These are phyloP conservation scores for Heteromeles arbutifolia DNA, from an alignment of 306 rosid species.

Conservation along the genomic window DNA sequence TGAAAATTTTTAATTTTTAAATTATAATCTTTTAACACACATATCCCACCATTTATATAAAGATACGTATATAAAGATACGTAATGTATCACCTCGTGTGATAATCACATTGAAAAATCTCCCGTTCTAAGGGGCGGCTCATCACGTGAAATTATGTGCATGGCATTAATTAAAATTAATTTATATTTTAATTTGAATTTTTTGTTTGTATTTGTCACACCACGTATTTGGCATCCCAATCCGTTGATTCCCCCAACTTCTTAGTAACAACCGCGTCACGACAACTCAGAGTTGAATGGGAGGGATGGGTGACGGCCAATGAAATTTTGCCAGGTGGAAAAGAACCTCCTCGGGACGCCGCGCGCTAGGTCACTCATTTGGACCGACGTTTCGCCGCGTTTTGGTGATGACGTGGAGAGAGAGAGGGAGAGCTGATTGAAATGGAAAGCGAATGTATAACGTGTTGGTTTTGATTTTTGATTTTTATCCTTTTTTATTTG, in stretches of 20 bases:
- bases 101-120: too few relatives aligned
- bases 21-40: too few relatives aligned
- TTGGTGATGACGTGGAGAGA: slow-evolving; percentile 2
- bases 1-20: too few relatives aligned
- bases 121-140: neutral
- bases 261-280: neutral
- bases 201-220: neutral
- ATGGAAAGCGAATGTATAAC: neutral
- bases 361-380: neutral
- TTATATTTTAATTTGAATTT: neutral
- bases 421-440: too few relatives aligned
- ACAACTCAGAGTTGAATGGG: neutral
- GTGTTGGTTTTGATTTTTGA: neutral
- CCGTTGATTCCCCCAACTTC: neutral
- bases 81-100: too few relatives aligned
- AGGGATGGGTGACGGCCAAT: neutral
- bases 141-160: neutral
- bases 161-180: neutral
- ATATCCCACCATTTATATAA: too few relatives aligned
- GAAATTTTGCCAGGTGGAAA: neutral
- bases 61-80: too few relatives aligned
- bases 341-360: neutral
- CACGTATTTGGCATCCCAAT: neutral
- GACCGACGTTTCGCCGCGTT: slow-evolving; percentile 4
- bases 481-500: too few relatives aligned